Evolutionary conservation across 2,329 filamentous ascomycete species (phyloP), one percentile per base, ranked within the genome.

Genomic region (Colletotrichum gigasporum): DNA sequence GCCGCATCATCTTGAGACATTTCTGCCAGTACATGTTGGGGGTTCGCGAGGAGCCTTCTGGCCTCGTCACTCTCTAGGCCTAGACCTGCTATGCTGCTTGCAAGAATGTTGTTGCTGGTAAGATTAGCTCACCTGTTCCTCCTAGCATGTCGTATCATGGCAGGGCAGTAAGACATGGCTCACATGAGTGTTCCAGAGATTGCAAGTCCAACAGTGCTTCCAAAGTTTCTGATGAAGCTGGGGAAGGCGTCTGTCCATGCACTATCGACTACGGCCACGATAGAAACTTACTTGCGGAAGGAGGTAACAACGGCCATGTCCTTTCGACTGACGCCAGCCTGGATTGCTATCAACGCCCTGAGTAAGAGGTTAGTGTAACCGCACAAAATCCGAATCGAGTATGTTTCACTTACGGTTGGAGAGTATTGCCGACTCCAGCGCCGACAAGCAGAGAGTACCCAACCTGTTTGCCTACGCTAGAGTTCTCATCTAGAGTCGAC

Each of bases 391-490:
- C 8, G n/a, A 60, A 9, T 7, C 2, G 7, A 7, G 11, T 8
- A 16, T 6, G 9, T 9, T 47, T 9, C 12, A 71, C 78, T 71
- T 42, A 79, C 78, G 82, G 82, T 63, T 85, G 83, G 24, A 86
- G 71, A 2, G 83, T 85, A 50, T 85, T 83, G 2, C 83, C 83
- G 14, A 85, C 80, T 1, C 83, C 83, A 0, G 83, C 74, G 35
- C 83, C 81, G 18, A 84, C 85, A 18, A 87, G 71, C 8, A 87
- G 70, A 0, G 79, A 80, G 66, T 85, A 87, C 2, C 85, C 84
- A 42, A 87, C 80, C 63, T 86, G 83, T 63, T 85, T 86, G 2
- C 77, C 84, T 0, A 87, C 64, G 0, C 81, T 78, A 0, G 84
- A 81, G 0, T 71, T 72, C 58, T 82, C 74, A 62, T 85, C 78